phyloP scores from a whole-genome alignment of 2,329 filamentous ascomycete genomes.

The Penicillium janthinellum region DNA sequence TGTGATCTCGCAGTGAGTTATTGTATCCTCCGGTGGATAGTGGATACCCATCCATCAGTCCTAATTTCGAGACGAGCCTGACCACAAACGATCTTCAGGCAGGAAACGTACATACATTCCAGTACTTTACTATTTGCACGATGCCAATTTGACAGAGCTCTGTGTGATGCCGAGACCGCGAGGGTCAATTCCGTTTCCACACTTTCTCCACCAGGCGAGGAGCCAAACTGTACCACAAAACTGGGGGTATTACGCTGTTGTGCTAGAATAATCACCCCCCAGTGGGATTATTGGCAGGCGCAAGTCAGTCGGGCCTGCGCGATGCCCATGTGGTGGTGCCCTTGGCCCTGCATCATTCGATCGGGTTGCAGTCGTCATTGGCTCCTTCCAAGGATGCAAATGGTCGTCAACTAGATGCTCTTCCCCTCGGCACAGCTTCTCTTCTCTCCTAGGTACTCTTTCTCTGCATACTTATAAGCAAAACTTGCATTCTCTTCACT shows the following conservation, averaged over 20 bases:
- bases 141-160: not conserved
- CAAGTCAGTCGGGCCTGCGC: conserved; percentile 5
- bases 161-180: not conserved
- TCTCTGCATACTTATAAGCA: conserved; percentile 14
- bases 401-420: not conserved
- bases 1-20: not conserved
- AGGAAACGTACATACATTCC: not conserved
- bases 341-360: conserved; percentile 4
- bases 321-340: conserved; percentile 6
- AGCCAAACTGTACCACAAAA: conserved; percentile 6
- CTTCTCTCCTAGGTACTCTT: not conserved
- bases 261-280: conserved; percentile 20
- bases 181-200: not conserved
- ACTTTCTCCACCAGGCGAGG: conserved; percentile 1
- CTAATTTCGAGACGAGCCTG: not conserved
- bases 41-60: not conserved
- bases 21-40: not conserved
- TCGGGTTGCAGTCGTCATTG: conserved; percentile 6
- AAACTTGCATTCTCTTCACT: not conserved
- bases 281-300: conserved; percentile 16
- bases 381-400: not conserved
- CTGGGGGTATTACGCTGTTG: conserved; percentile 10
- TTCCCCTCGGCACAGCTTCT: conserved; percentile 1
- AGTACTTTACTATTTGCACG: not conserved
- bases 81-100: not conserved